Evolutionary conservation across 371 early-diverging fungal genomes (phyloP).

Genomic region (Amoeboaphelidium protococcarum): DNA sequence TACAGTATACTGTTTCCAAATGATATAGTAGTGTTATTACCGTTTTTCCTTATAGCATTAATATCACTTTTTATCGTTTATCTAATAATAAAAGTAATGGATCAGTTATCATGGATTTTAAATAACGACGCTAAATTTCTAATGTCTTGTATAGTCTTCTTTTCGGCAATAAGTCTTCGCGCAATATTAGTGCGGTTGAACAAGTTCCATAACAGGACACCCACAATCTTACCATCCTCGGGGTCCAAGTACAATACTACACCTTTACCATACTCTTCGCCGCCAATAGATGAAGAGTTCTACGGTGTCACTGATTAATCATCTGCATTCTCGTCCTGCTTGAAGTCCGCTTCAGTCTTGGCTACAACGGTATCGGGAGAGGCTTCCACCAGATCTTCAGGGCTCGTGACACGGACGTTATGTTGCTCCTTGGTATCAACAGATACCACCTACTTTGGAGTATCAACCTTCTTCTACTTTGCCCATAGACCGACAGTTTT

Average conservation of each 20-base stretch:
- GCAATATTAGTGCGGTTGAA: constrained; percentile 38
- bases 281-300: too few relatives aligned
- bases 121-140: constrained; percentile 13
- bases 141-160: constrained; percentile 11
- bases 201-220: constrained; percentile 30
- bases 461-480: constrained; percentile 23
- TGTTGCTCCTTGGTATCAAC: not conserved
- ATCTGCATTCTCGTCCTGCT: not conserved
- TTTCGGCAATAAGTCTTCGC: constrained; percentile 25
- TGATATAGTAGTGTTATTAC: too few relatives aligned
- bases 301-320: too few relatives aligned
- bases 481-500: constrained; percentile 44
- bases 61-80: too few relatives aligned
- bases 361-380: constrained; percentile 13
- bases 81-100: too few relatives aligned
- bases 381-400: constrained; percentile 8
- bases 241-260: constrained; percentile 36
- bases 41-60: too few relatives aligned
- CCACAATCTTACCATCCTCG: constrained; percentile 8
- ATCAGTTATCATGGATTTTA: constrained; percentile 9
- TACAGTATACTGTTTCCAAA: too few relatives aligned
- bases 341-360: too few relatives aligned
- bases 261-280: constrained; percentile 30
- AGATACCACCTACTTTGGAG: constrained; percentile 4
- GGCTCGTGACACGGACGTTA: constrained; percentile 7